phyloP scores from a whole-genome alignment of 768 basidiomycete genomes.

The Collybia mongolica region DNA sequence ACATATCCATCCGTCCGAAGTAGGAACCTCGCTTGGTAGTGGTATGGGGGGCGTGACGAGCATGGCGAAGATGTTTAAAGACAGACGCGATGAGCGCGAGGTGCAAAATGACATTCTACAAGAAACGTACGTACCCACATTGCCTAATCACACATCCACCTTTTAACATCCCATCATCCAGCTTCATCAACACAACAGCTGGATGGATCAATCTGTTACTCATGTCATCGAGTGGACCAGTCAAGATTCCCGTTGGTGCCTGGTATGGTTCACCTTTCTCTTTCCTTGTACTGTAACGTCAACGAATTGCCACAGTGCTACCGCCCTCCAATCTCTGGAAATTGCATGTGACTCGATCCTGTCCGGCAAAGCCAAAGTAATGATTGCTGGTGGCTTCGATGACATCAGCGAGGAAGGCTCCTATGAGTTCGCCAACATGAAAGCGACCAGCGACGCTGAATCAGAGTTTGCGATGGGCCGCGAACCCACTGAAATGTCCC shows the following conservation, averaged over 20 bases:
- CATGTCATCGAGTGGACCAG: constrained; percentile 93
- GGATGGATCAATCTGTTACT: constrained; percentile 97
- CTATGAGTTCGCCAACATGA: constrained; percentile 99
- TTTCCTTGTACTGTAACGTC: constrained; percentile 4
- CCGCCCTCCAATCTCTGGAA: constrained; percentile 95
- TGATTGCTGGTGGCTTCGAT: constrained; percentile 99
- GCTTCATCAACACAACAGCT: constrained; percentile 98
- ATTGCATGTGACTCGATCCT: constrained; percentile 96
- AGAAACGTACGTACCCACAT: constrained; percentile 75
- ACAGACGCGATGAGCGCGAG: constrained; percentile 95
- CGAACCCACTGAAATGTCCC: constrained; percentile 98
- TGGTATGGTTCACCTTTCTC: constrained; percentile 56
- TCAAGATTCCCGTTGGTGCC: constrained; percentile 99
- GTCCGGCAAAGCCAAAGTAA: constrained; percentile 96
- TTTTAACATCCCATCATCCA: constrained; percentile 25
- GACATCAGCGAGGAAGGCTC: constrained; percentile 98
- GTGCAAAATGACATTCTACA: constrained; percentile 98
- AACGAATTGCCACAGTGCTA: constrained; percentile 57
- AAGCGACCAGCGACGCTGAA: constrained; percentile 96
- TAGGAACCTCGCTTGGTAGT: constrained; percentile 91
- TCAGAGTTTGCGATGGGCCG: constrained; percentile 99
- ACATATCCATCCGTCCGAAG: constrained; percentile 93
- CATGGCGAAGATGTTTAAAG: constrained; percentile 97
- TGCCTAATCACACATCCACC: neutral
- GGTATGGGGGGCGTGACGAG: constrained; percentile 97